Evolutionary conservation across 208 protist species (phyloP).

Genomic region (Acanthamoeba castellanii): DNA sequence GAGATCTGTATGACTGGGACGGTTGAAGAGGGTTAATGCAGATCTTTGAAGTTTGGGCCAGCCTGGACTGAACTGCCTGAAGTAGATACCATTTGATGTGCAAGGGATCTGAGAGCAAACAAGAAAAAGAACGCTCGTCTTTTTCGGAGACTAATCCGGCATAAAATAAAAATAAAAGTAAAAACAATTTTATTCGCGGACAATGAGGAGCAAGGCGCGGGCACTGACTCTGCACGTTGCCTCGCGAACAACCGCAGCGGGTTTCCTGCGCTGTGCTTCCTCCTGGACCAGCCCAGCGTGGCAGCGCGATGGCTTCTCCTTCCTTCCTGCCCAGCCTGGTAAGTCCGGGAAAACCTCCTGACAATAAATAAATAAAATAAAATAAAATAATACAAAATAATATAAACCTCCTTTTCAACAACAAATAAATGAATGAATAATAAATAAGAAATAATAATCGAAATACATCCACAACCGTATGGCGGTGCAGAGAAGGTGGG

Average conservation of each 20-base stretch:
- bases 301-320: slow-evolving; percentile 25
- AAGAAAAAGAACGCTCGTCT: too few relatives aligned
- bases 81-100: too few relatives aligned
- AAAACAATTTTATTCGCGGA: too few relatives aligned
- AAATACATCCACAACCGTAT: too few relatives aligned
- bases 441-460: too few relatives aligned
- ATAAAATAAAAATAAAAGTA: too few relatives aligned
- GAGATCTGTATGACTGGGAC: slow-evolving; percentile 58
- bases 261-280: not conserved
- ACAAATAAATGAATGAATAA: too few relatives aligned
- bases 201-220: not conserved
- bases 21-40: not conserved
- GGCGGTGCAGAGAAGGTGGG: not conserved
- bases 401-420: too few relatives aligned
- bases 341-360: too few relatives aligned
- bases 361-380: not conserved
- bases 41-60: not conserved
- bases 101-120: too few relatives aligned
- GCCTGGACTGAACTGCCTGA: not conserved
- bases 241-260: not conserved
- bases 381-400: too few relatives aligned
- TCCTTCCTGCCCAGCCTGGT: not conserved
- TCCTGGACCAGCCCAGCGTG: not conserved
- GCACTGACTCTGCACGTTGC: not conserved
- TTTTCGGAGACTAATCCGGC: too few relatives aligned